These are phyloP conservation scores for Exsudoporus floridanus DNA, from an alignment of 1,284 basidiomycete species.

Conservation along the genomic window DNA sequence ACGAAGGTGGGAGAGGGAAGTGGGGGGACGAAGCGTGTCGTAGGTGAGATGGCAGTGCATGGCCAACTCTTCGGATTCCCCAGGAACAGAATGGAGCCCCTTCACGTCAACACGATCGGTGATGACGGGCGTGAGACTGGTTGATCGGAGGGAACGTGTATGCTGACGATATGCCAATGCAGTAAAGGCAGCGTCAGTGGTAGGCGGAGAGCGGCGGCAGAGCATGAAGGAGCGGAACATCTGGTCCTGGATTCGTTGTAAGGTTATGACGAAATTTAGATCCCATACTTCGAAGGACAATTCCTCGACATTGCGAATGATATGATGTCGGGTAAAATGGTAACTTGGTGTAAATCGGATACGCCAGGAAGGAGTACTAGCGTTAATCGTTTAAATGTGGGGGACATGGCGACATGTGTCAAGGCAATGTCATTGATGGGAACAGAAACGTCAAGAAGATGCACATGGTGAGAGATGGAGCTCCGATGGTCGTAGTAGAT, in stretches of 20 bases:
- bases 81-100: too few relatives aligned
- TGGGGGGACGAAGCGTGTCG: background rate
- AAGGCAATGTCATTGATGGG: constrained; percentile 6
- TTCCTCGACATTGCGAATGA: background rate
- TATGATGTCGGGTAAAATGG: background rate
- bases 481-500: background rate
- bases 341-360: background rate
- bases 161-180: background rate
- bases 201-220: background rate
- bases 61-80: background rate
- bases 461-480: background rate
- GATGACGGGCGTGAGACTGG: background rate
- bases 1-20: background rate
- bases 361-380: background rate
- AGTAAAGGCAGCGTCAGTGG: background rate
- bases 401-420: background rate
- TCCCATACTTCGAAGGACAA: constrained; percentile 1
- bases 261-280: background rate
- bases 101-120: background rate
- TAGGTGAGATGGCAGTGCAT: background rate
- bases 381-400: background rate
- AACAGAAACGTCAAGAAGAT: background rate
- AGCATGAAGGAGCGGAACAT: background rate
- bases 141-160: background rate
- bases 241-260: constrained; percentile 4